Evolutionary conservation across 495 filamentous ascomycete genomes (phyloP), one percentile per base, ranked within the genome.

Genomic region (Lepraria neglecta): DNA sequence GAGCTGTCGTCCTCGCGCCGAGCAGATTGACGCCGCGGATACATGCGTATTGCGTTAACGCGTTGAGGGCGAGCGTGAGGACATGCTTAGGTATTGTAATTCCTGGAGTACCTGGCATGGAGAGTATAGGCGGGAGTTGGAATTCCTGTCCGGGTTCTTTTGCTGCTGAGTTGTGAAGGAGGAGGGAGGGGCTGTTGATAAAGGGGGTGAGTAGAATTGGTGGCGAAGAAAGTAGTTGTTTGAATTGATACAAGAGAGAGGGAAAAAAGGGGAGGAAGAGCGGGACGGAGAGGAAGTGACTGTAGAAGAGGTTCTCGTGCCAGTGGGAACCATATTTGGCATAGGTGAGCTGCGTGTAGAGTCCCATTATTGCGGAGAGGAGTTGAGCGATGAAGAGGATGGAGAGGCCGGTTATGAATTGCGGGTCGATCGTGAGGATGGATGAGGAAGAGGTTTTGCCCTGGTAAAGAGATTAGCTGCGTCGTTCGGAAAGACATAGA

Each of bases 281-380:
- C 0, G 89, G 90, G 42, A 96, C 70, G 5, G 88, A 89, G 19
- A 95, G 81, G 21, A 87, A 71, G 64, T 96, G 91, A 21, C 85
- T 88, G 73, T 97, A 99, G 73, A 99, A 97, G 17, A 99, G 80
- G 67, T 95, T 95, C 71, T 97, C 94, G 65, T 88, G 89, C 91
- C 94, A 97, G 74, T 95, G 87, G 42, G 86, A 85, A 27, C 92
- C 91, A 74, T 96, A 88, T 24, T 75, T 80, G 61, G 82, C 81
- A 73, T 97, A 99, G 5, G 91, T 89, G 64, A 88, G 81, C 71
- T 98, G 90, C 0, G 91, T 91, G 73, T 96, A 99, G 40, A 96
- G 81, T 44, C 94, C 94, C 84, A 97, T 97, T 64, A 91, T 88
- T 43, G 94, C 90, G 27, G 91, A 95, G 40, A 97, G 77, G 6